Percentiles rank a stretch among this genome's conserved stretches.
phyloP scores from a whole-genome alignment of 495 filamentous ascomycete species.

The Aspergillus sparsus region DNA sequence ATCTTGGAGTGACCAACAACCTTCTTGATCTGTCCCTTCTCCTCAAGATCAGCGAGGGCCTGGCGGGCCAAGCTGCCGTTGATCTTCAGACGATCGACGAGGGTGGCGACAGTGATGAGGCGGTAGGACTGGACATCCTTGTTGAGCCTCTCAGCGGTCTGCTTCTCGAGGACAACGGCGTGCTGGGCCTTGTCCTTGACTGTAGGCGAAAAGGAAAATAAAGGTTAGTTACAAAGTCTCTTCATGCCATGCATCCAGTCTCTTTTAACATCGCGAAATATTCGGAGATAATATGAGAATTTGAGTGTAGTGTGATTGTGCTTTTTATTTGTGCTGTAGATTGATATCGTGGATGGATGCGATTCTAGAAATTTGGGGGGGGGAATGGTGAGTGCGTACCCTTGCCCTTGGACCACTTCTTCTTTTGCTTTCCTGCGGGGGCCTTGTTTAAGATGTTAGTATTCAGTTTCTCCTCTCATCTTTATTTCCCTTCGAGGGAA shows the following conservation, averaged over 20 bases:
- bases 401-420: constrained; percentile 99
- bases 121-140: constrained; percentile 99
- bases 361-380: constrained; percentile 21
- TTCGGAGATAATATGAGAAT: not conserved
- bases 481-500: constrained; percentile 7
- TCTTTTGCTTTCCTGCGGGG: constrained; percentile 71
- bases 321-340: constrained; percentile 6
- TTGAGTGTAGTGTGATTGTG: not conserved
- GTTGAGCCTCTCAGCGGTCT: constrained; percentile 68
- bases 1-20: constrained; percentile 94
- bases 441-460: constrained; percentile 52
- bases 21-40: constrained; percentile 98
- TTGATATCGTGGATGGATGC: constrained; percentile 20
- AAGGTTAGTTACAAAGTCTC: constrained; percentile 27
- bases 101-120: constrained; percentile 96
- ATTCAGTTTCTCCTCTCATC: not conserved
- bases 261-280: not conserved
- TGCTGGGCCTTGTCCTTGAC: constrained; percentile 99
- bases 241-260: constrained; percentile 4
- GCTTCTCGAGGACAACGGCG: constrained; percentile 76
- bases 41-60: constrained; percentile 92
- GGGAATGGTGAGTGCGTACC: constrained; percentile 55
- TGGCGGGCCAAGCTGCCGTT: constrained; percentile 93
- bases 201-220: constrained; percentile 40
- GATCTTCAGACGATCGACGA: constrained; percentile 99